Evolutionary conservation across 192 early-diverging fungal species (phyloP).

Genomic region (Coemansia sp.): DNA sequence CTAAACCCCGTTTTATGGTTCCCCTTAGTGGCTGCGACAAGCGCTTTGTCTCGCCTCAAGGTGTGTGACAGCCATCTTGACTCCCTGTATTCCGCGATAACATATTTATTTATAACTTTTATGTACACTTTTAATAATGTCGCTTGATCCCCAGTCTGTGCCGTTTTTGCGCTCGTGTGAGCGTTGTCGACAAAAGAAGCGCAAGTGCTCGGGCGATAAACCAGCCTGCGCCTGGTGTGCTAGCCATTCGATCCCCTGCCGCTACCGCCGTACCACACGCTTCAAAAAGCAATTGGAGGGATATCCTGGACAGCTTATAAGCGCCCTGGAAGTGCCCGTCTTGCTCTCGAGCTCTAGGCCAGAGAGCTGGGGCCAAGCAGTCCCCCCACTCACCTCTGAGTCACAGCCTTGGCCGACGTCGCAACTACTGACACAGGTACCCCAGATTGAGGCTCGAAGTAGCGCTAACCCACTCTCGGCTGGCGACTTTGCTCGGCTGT

Average conservation of each 20-base stretch:
- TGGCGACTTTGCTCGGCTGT: constrained; percentile 34
- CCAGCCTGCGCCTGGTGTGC: constrained; percentile 53
- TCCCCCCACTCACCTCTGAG: background rate
- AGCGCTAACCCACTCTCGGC: constrained; percentile 22
- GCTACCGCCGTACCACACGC: constrained; percentile 49
- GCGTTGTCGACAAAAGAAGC: constrained; percentile 54
- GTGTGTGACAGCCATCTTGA: background rate
- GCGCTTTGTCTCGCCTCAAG: background rate
- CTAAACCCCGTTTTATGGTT: background rate
- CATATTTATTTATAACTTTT: background rate
- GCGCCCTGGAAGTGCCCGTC: constrained; percentile 21
- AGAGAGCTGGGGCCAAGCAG: background rate
- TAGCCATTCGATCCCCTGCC: constrained; percentile 41
- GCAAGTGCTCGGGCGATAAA: constrained; percentile 50
- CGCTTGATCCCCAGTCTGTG: constrained; percentile 44
- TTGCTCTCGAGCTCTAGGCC: constrained; percentile 9
- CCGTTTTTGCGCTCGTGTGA: constrained; percentile 56
- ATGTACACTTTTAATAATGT: constrained; percentile 15
- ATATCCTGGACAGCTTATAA: constrained; percentile 24
- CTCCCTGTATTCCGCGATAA: background rate
- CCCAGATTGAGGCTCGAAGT: constrained; percentile 1
- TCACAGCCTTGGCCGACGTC: background rate
- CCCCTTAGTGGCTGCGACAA: background rate
- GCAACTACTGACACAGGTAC: background rate
- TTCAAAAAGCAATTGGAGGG: constrained; percentile 51